Evolutionary conservation across 345 rosid species (phyloP).

Genomic region (Linum trigynum): DNA sequence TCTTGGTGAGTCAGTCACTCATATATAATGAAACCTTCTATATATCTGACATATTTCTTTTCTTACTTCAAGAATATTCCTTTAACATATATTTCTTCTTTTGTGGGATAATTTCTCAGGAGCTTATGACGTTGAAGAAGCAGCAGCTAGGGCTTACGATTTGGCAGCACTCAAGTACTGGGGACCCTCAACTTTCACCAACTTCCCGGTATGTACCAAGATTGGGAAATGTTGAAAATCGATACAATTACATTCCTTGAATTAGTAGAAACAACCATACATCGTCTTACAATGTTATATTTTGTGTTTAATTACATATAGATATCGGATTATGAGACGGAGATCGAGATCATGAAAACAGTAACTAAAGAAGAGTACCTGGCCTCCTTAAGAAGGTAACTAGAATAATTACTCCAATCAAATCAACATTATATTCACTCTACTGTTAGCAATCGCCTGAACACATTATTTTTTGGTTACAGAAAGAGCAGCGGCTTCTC

Average conservation of each 20-base stretch:
- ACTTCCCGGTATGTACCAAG: constrained; percentile 34
- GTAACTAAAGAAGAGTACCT: constrained; percentile 56
- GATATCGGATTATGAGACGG: constrained; percentile 48
- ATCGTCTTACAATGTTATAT: neutral
- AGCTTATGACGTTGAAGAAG: constrained; percentile 66
- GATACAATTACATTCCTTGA: neutral
- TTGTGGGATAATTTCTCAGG: constrained; percentile 22
- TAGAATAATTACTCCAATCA: too few species aligned
- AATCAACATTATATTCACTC: too few species aligned
- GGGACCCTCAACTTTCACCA: constrained; percentile 28
- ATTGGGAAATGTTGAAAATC: neutral
- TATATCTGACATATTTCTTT: neutral
- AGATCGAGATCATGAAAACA: constrained; percentile 49
- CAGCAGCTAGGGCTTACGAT: constrained; percentile 65
- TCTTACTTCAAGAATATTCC: neutral
- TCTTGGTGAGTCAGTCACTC: constrained; percentile 33
- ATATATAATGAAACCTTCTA: neutral
- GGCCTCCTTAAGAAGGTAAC: constrained; percentile 54
- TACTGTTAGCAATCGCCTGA: too few species aligned
- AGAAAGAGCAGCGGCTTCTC: constrained; percentile 41
- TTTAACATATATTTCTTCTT: neutral
- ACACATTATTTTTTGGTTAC: neutral
- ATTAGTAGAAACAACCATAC: neutral
- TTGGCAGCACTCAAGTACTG: too few species aligned
- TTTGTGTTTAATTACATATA: constrained; percentile 9